Percentiles rank a stretch among this genome's conserved stretches.
These are phyloP conservation scores for Athelia sp. DNA, from an alignment of 1,284 basidiomycete genomes.

Conservation along the genomic window DNA sequence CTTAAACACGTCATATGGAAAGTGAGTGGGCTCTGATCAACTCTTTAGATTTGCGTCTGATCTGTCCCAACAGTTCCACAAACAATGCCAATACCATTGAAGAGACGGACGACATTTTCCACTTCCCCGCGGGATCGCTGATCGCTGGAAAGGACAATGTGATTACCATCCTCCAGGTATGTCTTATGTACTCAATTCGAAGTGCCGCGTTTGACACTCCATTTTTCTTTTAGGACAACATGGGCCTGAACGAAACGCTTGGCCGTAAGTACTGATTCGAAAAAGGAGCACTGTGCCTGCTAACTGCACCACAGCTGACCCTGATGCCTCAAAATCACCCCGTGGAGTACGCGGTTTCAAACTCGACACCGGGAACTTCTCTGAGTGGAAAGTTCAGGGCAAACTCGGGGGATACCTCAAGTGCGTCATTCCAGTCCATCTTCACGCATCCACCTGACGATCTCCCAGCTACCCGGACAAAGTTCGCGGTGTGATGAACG, in stretches of 20 bases:
- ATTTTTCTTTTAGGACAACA: constrained; percentile 60
- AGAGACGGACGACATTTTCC: constrained; percentile 60
- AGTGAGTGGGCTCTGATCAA: constrained; percentile 36
- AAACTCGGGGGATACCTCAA: constrained; percentile 71
- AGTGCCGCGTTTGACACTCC: background rate
- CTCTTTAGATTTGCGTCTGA: constrained; percentile 4
- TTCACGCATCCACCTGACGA: constrained; percentile 2
- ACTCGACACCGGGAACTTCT: constrained; percentile 57
- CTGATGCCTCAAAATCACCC: constrained; percentile 62
- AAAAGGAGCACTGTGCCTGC: constrained; percentile 20
- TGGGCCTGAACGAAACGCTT: constrained; percentile 65
- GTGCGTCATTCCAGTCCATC: constrained; percentile 32
- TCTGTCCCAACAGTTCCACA: constrained; percentile 40
- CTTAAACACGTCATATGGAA: constrained; percentile 66
- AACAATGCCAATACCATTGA: constrained; percentile 53
- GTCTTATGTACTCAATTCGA: constrained; percentile 6
- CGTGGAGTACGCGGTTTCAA: constrained; percentile 76
- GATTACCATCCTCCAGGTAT: constrained; percentile 68
- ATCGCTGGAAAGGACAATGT: constrained; percentile 56
- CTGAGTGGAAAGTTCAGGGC: constrained; percentile 77
- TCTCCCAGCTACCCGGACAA: constrained; percentile 60
- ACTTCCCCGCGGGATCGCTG: constrained; percentile 54
- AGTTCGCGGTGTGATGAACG: constrained; percentile 66
- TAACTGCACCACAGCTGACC: constrained; percentile 4
- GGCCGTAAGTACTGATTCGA: constrained; percentile 28